Base-by-base conservation (phyloP, 805 yeast genomes). In the Myxozyma nipponensis region DNA sequence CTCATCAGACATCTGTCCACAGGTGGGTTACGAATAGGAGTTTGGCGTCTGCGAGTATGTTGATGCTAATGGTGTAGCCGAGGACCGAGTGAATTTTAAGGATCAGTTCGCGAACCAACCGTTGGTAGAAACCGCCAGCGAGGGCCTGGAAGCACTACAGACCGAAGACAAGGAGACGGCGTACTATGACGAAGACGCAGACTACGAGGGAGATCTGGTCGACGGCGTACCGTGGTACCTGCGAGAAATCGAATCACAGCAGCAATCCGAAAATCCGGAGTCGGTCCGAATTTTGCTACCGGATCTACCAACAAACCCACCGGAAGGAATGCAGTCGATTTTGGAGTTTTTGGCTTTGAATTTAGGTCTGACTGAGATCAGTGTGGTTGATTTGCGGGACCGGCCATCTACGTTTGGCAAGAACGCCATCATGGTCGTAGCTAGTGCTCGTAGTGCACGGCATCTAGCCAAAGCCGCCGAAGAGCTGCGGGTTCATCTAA, bases 401-500 rank as follows among this genome's bases (percentile, higher is more conserved):
- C 63, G 71, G 22, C 63, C 63, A 6, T 65, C 68, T 7, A 66
- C 70, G 17, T 72, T 71, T 22, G 71, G 75, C 6, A 68, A 76
- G 1, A 61, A 71, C 54, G 66, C 71, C 32, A 48, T 77, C 49
- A 76, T 82, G 75, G 69, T 91, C 3, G 69, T 91, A 0, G 77
- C 83, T 18, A 78, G 93, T 0, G 96, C 95, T 3, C 84, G 82
- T 64, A 80, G 90, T 26, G 77, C 80, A 35, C 82, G 78, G 54
- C 98, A 90, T 68, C 69, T 88, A 21, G 81, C 77, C 57, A 83
- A 81, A 54, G 88, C 95, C 1, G 79, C 85, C 1, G 69, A 70
- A 15, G 82, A 80, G 57, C 68, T 89, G 35, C 71, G 78, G 44
- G 72, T 72, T 24, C 73, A 72, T 63, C 63, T 88, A 38, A 90